These are phyloP conservation scores for Angomonas desouzai DNA, from an alignment of 208 protist species.

Conservation along the genomic window DNA sequence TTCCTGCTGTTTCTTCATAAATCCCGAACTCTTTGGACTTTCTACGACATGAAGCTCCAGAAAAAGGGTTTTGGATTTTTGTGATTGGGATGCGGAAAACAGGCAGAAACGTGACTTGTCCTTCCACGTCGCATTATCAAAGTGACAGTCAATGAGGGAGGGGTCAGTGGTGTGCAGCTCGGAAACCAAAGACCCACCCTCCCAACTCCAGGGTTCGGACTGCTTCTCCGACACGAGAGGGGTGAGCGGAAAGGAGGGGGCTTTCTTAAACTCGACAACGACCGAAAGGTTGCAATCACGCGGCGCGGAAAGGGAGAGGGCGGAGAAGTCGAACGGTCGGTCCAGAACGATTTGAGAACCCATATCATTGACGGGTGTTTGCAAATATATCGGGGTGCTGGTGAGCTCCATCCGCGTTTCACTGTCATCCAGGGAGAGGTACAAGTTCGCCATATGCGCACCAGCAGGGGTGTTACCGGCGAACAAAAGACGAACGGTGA, in stretches of 20 bases:
- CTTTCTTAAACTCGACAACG: neutral
- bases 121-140: constrained; percentile 19
- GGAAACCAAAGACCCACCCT: constrained; percentile 33
- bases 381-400: neutral
- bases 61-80: constrained; percentile 54
- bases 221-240: constrained; percentile 17
- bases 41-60: constrained; percentile 61
- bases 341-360: neutral
- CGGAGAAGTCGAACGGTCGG: neutral
- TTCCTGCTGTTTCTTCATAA: neutral
- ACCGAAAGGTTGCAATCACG: neutral
- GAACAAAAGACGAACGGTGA: neutral
- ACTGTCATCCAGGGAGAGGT: too few species aligned
- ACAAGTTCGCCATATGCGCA: too few species aligned
- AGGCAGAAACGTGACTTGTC: constrained; percentile 52
- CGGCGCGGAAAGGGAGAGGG: neutral
- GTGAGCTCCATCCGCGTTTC: neutral
- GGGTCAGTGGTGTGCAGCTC: constrained; percentile 35
- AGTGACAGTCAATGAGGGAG: constrained; percentile 47
- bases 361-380: neutral
- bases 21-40: neutral
- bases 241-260: constrained; percentile 20
- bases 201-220: constrained; percentile 56
- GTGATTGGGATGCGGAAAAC: constrained; percentile 39
- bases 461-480: too few species aligned